Base-by-base conservation (phyloP, 2,329 filamentous ascomycete species). In the Cytospora chrysosperma region DNA sequence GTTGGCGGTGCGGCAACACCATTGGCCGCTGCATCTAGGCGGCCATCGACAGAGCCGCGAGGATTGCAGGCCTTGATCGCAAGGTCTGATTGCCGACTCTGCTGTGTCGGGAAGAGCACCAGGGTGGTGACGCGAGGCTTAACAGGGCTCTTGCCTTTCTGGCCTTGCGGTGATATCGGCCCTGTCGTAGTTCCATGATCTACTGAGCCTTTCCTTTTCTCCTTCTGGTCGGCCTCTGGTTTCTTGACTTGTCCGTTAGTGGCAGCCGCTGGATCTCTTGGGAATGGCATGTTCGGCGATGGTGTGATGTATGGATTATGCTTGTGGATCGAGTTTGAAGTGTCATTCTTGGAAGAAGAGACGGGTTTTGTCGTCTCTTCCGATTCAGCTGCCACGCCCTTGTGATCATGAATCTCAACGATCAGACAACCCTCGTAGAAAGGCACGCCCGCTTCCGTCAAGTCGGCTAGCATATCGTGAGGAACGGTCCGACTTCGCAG, bases 361-460 rank as follows among this genome's bases (percentile, higher is more conserved):
- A 85, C 80, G 28, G 79, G 79, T 58, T 78, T 81, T 56, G 79
- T 83, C 62, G 79, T 78, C 69, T 80, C 81, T 68, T 85, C 86
- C 72, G 92, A 87, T 69, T 83, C 79, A 66, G 83, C 82, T 54
- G 82, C 82, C 50, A 79, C 79, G 0, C 89, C 87, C 71, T 90
- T 91, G 78, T 97, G 91, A 73, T 98, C 92, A 71, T 96, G 86
- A n/a, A 98, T 81, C 75, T 96, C 89, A 40, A 99, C 93, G 69
- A 99, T 98, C 63, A 99, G 83, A 72, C 94, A 97, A 34, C 91
- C 93, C 75, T 98, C 93, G 74, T 98, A 99, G 73, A 97, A 98
- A 12, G 84, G 82, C 17, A 97, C 89, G 24, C 87, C 86, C 21
- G 82, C 81, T 55, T 86, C 82, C 30, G 88, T 82, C 61, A 99